Percentiles rank a stretch among this genome's conserved stretches.
These are phyloP conservation scores for Phyllosticta paracitricarpa DNA, from an alignment of 2,329 filamentous ascomycete genomes.

Conservation along the genomic window DNA sequence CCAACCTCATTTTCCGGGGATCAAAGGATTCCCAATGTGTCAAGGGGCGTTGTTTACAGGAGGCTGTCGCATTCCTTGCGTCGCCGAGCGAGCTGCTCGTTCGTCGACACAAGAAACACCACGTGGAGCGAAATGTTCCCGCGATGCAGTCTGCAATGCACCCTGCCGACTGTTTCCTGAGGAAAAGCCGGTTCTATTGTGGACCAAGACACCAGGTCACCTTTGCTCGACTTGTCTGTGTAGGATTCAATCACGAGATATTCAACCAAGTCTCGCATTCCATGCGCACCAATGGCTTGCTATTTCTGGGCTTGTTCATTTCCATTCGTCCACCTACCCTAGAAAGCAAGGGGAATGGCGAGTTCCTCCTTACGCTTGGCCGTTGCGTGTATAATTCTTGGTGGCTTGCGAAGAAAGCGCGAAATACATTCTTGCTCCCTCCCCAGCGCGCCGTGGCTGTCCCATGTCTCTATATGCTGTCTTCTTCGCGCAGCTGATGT, in stretches of 20 bases:
- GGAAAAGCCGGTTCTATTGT: neutral
- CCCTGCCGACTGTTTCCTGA: neutral
- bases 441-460: neutral
- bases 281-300: neutral
- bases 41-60: neutral
- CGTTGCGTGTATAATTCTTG: neutral
- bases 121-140: neutral
- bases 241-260: neutral
- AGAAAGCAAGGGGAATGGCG: constrained; percentile 5
- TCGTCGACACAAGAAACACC: neutral
- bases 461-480: neutral
- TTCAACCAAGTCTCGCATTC: neutral
- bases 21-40: neutral
- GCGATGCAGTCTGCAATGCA: neutral
- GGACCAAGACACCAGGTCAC: neutral
- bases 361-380: neutral
- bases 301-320: neutral
- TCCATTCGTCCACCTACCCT: neutral
- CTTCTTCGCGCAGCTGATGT: neutral
- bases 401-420: neutral
- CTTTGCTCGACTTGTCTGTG: neutral
- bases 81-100: neutral
- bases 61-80: neutral
- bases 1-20: neutral
- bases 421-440: neutral